These are phyloP conservation scores for Plantago elongata DNA, from an alignment of 257 asterid genomes.

Conservation along the genomic window DNA sequence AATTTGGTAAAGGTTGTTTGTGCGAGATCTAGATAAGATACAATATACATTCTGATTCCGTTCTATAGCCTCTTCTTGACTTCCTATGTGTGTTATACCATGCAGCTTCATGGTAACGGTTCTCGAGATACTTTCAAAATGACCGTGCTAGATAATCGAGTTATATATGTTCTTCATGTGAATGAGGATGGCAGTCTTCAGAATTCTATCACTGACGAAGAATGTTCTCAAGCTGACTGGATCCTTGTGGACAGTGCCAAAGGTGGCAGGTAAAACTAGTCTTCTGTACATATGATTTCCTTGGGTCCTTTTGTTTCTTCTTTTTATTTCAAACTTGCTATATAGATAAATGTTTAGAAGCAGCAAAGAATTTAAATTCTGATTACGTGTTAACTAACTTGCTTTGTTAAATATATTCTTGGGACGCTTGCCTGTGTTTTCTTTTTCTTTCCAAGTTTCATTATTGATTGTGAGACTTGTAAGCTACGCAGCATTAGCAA, in stretches of 20 bases:
- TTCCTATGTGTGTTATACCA: background rate
- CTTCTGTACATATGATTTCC: background rate
- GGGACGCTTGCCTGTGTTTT: too few relatives aligned
- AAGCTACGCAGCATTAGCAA: constrained; percentile 6
- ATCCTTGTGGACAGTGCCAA: constrained; percentile 84
- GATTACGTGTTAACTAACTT: too few relatives aligned
- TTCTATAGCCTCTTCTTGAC: too few relatives aligned
- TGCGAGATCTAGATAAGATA: too few relatives aligned
- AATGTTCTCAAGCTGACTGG: constrained; percentile 81
- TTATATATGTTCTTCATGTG: constrained; percentile 84
- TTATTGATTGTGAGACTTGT: background rate
- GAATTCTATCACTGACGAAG: constrained; percentile 65
- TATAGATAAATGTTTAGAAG: background rate
- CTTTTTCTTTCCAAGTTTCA: background rate
- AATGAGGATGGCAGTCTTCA: constrained; percentile 64
- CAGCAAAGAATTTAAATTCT: too few relatives aligned
- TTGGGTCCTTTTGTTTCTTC: constrained; percentile 7
- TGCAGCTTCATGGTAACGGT: constrained; percentile 88
- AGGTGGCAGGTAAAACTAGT: constrained; percentile 74
- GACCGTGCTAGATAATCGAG: constrained; percentile 42
- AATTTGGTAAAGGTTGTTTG: too few relatives aligned
- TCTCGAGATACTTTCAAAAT: constrained; percentile 68
- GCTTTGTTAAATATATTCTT: background rate
- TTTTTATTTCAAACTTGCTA: constrained; percentile 5
- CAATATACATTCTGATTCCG: too few relatives aligned